phyloP scores from a whole-genome alignment of 1,139 yeast genomes.

The Diutina mesorugosa region DNA sequence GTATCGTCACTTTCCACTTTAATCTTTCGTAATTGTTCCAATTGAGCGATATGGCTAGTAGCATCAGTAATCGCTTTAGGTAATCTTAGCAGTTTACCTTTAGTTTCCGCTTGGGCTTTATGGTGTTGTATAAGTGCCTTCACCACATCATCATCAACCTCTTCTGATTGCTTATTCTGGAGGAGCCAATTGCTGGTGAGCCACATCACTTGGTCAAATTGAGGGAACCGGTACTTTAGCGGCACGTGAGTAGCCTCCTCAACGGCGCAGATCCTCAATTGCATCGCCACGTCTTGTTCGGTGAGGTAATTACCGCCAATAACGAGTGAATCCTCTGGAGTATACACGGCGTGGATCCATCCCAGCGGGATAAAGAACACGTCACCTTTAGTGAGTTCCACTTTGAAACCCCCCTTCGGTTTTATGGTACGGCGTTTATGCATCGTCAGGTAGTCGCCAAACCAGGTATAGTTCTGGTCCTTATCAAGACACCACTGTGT shows the following conservation, averaged over 20 bases:
- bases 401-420: slow-evolving; percentile 43
- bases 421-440: slow-evolving; percentile 12
- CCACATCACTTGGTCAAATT: slow-evolving; percentile 64
- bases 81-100: not conserved
- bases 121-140: not conserved
- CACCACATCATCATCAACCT: not conserved
- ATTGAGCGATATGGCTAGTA: not conserved
- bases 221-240: slow-evolving; percentile 64
- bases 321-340: slow-evolving; percentile 70
- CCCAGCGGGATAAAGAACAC: slow-evolving; percentile 79
- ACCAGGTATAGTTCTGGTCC: slow-evolving; percentile 54
- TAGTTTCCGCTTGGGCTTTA: not conserved
- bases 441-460: slow-evolving; percentile 35
- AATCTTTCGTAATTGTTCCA: not conserved
- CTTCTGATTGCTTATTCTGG: too few relatives aligned
- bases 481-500: slow-evolving; percentile 61
- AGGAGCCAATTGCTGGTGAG: slow-evolving; percentile 24
- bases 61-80: not conserved
- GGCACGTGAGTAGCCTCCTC: slow-evolving; percentile 67
- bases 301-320: slow-evolving; percentile 85
- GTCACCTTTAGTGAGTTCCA: slow-evolving; percentile 58
- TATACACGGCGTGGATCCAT: slow-evolving; percentile 86
- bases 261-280: slow-evolving; percentile 45
- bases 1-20: too few relatives aligned
- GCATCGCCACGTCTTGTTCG: slow-evolving; percentile 45